A percentile compares a stretch with the other conserved stretches of the same genome.
Evolutionary conservation across 768 basidiomycete genomes (phyloP).

Genomic region (Podaxis carcinomalis): DNA sequence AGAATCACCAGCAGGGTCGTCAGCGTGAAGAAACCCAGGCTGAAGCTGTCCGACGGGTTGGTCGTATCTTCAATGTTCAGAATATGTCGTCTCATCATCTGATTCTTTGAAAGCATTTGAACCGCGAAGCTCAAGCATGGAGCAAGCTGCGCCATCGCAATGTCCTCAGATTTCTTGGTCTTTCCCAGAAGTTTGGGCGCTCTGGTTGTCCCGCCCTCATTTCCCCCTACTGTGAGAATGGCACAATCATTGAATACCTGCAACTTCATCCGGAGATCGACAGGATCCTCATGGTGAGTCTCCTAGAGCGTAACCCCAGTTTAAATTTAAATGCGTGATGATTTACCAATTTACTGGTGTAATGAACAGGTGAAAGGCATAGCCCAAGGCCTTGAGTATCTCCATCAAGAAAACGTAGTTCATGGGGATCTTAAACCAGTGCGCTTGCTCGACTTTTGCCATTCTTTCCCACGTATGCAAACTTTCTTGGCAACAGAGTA

Average conservation of each 20-base stretch:
- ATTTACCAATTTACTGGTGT: neutral
- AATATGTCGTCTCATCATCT: neutral
- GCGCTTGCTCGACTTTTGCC: neutral
- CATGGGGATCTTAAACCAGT: slow-evolving; percentile 12
- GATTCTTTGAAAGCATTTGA: slow-evolving; percentile 10
- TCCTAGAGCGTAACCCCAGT: too few relatives aligned
- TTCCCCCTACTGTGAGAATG: slow-evolving; percentile 14
- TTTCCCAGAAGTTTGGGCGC: neutral
- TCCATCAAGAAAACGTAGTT: slow-evolving; percentile 13
- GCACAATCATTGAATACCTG: slow-evolving; percentile 8
- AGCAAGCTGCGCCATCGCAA: slow-evolving; percentile 12
- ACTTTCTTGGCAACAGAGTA: neutral
- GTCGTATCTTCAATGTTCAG: neutral
- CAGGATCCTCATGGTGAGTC: slow-evolving; percentile 10
- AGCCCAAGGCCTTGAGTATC: slow-evolving; percentile 15
- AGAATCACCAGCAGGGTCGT: too few relatives aligned
- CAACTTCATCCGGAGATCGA: slow-evolving; percentile 6
- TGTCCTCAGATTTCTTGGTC: slow-evolving; percentile 15
- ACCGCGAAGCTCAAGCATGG: slow-evolving; percentile 17
- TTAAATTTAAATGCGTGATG: neutral
- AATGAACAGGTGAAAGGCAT: slow-evolving; percentile 14
- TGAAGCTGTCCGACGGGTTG: neutral
- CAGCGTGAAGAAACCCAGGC: neutral
- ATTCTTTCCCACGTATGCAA: neutral
- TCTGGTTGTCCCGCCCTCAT: slow-evolving; percentile 13